phyloP scores from a whole-genome alignment of 495 filamentous ascomycete species.

The Massariosphaeria phaeospora region DNA sequence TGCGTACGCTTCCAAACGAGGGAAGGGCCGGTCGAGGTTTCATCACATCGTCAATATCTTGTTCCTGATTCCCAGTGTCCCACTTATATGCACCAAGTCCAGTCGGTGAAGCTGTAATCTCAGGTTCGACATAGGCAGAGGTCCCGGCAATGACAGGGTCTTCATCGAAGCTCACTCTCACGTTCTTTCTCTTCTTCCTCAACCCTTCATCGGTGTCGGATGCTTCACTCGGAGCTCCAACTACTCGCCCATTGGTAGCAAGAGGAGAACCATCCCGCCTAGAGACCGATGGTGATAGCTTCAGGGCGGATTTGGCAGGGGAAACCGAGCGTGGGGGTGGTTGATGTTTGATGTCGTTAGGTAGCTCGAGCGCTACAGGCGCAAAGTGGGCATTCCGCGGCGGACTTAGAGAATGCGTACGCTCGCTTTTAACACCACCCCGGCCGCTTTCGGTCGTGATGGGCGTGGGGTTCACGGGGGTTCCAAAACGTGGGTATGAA shows the following conservation, averaged over 20 bases:
- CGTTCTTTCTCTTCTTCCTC: conserved; percentile 59
- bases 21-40: conserved; percentile 72
- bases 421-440: conserved; percentile 11
- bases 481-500: conserved; percentile 5
- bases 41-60: conserved; percentile 62
- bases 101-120: conserved; percentile 16
- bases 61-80: conserved; percentile 32
- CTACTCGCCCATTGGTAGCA: conserved; percentile 22
- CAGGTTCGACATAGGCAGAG: conserved; percentile 41
- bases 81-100: conserved; percentile 21
- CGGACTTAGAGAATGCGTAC: conserved; percentile 55
- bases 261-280: conserved; percentile 33
- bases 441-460: background rate
- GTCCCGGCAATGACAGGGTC: conserved; percentile 57
- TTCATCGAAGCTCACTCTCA: conserved; percentile 85
- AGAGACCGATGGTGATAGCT: conserved; percentile 51
- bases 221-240: conserved; percentile 50
- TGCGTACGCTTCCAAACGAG: conserved; percentile 76
- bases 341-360: conserved; percentile 56
- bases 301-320: conserved; percentile 81
- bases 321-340: conserved; percentile 77
- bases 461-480: background rate
- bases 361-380: conserved; percentile 49
- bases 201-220: conserved; percentile 61
- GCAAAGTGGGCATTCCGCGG: conserved; percentile 72